phyloP scores from a whole-genome alignment of 176 grass and related monocot genomes.

The maize (Zea mays) region Zm-B73-REFERENCE-NAM-5.0 NC_050104.1:116557001-116557500 shows the following conservation, averaged over 20 bases:
- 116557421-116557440: conserved; percentile 22
- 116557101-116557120: not conserved
- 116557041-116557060: not conserved
- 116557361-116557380: not conserved
- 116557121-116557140: not conserved
- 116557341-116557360: not conserved
- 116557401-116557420: conserved; percentile 38
- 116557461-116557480: not conserved
- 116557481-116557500: not conserved
- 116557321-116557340: not conserved
- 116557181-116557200: not conserved
- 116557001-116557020: not conserved
- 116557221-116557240: not conserved
- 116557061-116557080: conserved; percentile 35
- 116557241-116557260: not conserved
- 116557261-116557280: not conserved
- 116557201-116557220: not conserved
- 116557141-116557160: not conserved
- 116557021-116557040: not conserved
- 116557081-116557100: not conserved
- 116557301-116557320: not conserved
- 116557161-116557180: not conserved
- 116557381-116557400: conserved; percentile 19
- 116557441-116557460: not conserved
- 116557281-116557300: conserved; percentile 11